Percentiles rank a stretch among this genome's conserved stretches.
Evolutionary conservation across 768 basidiomycete genomes (phyloP).

Genomic region (Trichaptum fuscoviolaceum): DNA sequence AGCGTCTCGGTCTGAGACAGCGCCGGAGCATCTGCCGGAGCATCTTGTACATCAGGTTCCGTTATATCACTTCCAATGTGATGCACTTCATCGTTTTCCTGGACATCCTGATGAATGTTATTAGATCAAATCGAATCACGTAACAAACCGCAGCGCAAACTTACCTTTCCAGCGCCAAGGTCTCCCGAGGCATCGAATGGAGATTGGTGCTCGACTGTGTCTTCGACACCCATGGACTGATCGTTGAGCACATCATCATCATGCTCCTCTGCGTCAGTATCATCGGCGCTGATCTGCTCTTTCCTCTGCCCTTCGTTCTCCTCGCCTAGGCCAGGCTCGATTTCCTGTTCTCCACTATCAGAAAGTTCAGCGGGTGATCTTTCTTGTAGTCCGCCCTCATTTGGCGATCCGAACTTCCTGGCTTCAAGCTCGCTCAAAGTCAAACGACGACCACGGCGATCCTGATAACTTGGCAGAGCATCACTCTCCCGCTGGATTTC

Average conservation of each 20-base stretch:
- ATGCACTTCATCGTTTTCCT: not conserved
- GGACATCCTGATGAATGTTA: not conserved
- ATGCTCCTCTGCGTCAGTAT: slow-evolving; percentile 30
- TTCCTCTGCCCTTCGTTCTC: slow-evolving; percentile 21
- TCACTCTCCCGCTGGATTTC: slow-evolving; percentile 17
- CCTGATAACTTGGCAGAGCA: slow-evolving; percentile 10
- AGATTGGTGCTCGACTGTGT: not conserved
- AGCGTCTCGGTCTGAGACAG: not conserved
- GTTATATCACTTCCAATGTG: not conserved
- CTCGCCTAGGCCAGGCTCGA: slow-evolving; percentile 12
- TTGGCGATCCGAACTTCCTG: slow-evolving; percentile 17
- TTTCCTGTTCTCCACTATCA: slow-evolving; percentile 12
- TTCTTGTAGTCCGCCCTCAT: slow-evolving; percentile 5
- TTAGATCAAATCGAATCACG: not conserved
- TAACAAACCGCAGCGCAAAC: not conserved
- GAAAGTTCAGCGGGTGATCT: not conserved
- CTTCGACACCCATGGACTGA: not conserved
- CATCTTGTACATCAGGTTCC: not conserved
- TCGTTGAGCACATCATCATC: not conserved
- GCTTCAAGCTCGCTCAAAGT: slow-evolving; percentile 21
- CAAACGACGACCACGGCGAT: slow-evolving; percentile 30
- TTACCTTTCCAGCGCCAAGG: not conserved
- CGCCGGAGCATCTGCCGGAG: not conserved
- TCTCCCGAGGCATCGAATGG: not conserved
- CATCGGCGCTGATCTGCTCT: slow-evolving; percentile 25